Conservation (phyloP, 2,329 filamentous ascomycete genomes). For the Ophiostoma ulmi region DNA sequence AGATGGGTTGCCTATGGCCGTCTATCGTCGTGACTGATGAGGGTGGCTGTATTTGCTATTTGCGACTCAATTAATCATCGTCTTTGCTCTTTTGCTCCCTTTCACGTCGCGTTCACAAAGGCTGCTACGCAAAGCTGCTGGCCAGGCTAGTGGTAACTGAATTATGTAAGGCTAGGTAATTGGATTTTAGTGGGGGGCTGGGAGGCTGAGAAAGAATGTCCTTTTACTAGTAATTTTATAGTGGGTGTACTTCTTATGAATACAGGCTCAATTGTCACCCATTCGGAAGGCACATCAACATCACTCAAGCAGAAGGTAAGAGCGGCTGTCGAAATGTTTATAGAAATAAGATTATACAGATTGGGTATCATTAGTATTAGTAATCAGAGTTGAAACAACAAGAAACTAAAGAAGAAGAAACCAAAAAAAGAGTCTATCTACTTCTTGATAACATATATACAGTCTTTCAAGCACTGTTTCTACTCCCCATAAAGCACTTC, state of each 20-base stretch:
- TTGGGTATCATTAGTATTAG: slow-evolving; percentile 16
- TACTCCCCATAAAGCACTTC: slow-evolving; percentile 71
- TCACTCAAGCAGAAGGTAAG: background rate
- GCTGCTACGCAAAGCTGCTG: background rate
- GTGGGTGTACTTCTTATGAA: background rate
- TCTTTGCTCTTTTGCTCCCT: slow-evolving; percentile 19
- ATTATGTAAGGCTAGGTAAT: slow-evolving; percentile 15
- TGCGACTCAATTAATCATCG: background rate
- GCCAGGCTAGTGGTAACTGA: background rate
- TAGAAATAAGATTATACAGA: background rate
- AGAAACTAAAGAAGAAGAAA: background rate
- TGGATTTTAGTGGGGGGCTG: slow-evolving; percentile 24
- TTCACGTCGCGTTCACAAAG: slow-evolving; percentile 16
- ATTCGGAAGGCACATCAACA: background rate
- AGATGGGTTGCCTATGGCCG: background rate
- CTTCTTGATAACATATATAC: background rate
- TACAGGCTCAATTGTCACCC: background rate
- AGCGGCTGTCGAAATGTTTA: background rate
- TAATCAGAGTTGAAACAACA: background rate
- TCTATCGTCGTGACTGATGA: slow-evolving; percentile 13
- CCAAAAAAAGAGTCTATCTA: background rate
- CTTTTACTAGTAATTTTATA: background rate
- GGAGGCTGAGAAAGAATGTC: slow-evolving; percentile 2
- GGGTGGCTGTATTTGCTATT: background rate
- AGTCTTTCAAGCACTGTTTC: background rate